Base-by-base conservation (phyloP, 2,329 filamentous ascomycete genomes). In the Aspergillus sp. region DNA sequence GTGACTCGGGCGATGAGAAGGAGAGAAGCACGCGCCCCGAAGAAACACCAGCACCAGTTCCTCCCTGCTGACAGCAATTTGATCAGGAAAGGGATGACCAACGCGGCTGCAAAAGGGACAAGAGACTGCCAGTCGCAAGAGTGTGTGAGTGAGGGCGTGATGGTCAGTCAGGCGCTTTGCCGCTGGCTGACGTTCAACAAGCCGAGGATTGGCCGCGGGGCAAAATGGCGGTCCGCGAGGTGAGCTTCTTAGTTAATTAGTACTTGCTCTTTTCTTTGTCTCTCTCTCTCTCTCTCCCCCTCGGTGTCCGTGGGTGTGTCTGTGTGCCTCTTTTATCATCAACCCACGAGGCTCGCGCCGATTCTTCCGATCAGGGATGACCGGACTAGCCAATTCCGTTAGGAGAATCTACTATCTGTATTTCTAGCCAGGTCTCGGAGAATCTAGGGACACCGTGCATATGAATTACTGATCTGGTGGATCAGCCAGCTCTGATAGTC, bases 151-250 rank as follows among this genome's bases (percentile, higher is more conserved):
- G 39, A 25, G 19, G 10, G n/a, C 19, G 43, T 15, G 45, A 49
- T 25, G 12, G n/a, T 36, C 21, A n/a, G n/a, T 36, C 21, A n/a
- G 23, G 21, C 21, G 45, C 21, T 23, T 23, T 28, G 13, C 10
- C 25, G 45, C 23, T 49, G 23, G 23, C 15, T 28, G 23, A 50
- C n/a, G 15, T 15, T n/a, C 47, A 28, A n/a, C 47, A 25, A 50
- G 25, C 57, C 58, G 56, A 64, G 21, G 56, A 58, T 53, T 59
- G 25, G 57, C 47, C 60, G 62, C 57, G 57, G 62, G 62, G 62
- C 52, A 56, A 48, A 55, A 45, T 45, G 41, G 41, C 19, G 41
- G 17, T 45, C 41, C 41, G 41, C 2, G 21, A 43, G 39, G 15
- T 19, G 39, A 45, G 19, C 41, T 45, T 13, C 4, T 45, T 5